A percentile compares a stretch with the other conserved stretches of the same genome.
Evolutionary conservation across 371 early-diverging fungal species (phyloP).

Genomic region (Apophysomyces variabilis): DNA sequence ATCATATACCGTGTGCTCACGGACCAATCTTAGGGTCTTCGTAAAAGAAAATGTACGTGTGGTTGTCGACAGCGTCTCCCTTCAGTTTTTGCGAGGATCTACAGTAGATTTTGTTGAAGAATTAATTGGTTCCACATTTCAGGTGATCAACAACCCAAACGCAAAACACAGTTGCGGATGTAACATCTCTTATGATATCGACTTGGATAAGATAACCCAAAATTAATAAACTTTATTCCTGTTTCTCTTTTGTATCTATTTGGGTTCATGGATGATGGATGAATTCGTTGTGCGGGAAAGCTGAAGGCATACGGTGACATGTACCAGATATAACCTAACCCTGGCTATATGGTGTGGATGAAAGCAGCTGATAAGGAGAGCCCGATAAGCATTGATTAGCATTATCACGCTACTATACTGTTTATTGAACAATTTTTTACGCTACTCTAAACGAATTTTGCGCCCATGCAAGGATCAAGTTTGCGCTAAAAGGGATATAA

Average conservation of each 20-base stretch:
- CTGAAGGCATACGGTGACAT: no score
- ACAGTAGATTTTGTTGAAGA: constrained; percentile 90
- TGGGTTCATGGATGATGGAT: not conserved
- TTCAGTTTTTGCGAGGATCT: constrained; percentile 88
- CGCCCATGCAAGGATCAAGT: no score
- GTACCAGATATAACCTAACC: no score
- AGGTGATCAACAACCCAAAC: constrained; percentile 84
- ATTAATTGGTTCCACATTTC: constrained; percentile 92
- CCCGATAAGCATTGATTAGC: no score
- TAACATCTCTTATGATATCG: constrained; percentile 66
- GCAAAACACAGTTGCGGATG: constrained; percentile 94
- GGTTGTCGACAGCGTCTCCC: constrained; percentile 79
- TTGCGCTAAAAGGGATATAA: no score
- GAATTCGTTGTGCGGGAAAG: no score
- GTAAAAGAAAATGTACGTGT: constrained; percentile 84
- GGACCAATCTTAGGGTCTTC: constrained; percentile 62
- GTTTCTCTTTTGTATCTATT: not conserved
- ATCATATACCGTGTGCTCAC: not conserved
- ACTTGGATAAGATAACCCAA: constrained; percentile 52
- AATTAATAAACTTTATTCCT: constrained; percentile 14
- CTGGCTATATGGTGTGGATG: no score
- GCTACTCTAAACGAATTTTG: no score
- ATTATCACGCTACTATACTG: no score
- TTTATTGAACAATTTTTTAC: no score
- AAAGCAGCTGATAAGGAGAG: no score